These are phyloP conservation scores for Barnettozyma hawaiiensis DNA, from an alignment of 1,139 yeast genomes.

Conservation along the genomic window DNA sequence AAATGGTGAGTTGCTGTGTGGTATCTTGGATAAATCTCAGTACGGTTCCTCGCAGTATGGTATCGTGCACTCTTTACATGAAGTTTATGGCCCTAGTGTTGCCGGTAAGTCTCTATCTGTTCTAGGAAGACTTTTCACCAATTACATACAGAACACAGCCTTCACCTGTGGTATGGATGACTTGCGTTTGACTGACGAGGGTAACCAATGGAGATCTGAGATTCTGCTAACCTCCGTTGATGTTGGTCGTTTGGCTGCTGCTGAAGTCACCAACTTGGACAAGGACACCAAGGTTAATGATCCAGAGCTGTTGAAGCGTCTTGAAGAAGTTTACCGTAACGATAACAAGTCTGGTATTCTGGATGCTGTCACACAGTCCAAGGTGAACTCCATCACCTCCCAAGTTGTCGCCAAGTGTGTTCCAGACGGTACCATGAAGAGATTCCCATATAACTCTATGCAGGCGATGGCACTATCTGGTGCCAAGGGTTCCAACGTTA, in stretches of 20 bases:
- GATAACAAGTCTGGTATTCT: constrained; percentile 87
- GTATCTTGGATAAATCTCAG: constrained; percentile 95
- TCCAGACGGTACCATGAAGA: constrained; percentile 93
- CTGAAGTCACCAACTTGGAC: constrained; percentile 86
- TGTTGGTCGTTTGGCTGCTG: constrained; percentile 87
- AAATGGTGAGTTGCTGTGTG: constrained; percentile 83
- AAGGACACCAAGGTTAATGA: constrained; percentile 49
- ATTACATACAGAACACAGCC: constrained; percentile 86
- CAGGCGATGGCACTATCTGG: constrained; percentile 99
- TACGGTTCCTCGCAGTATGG: constrained; percentile 98
- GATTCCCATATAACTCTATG: constrained; percentile 95
- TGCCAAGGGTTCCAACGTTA: constrained; percentile 98
- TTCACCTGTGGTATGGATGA: constrained; percentile 99
- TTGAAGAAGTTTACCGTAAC: constrained; percentile 93
- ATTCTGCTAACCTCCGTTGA: constrained; percentile 72
- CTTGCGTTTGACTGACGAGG: constrained; percentile 83
- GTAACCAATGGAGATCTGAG: constrained; percentile 83
- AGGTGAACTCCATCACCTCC: constrained; percentile 87
- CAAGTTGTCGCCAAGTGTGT: constrained; percentile 92
- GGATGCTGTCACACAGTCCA: constrained; percentile 94
- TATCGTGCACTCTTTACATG: constrained; percentile 92
- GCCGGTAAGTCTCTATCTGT: constrained; percentile 91
- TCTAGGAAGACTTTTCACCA: constrained; percentile 89
- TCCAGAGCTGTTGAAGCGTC: constrained; percentile 76
- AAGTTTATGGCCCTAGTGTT: constrained; percentile 84